These are phyloP conservation scores for Candida fluviatilis DNA, from an alignment of 805 yeast species.

Conservation along the genomic window DNA sequence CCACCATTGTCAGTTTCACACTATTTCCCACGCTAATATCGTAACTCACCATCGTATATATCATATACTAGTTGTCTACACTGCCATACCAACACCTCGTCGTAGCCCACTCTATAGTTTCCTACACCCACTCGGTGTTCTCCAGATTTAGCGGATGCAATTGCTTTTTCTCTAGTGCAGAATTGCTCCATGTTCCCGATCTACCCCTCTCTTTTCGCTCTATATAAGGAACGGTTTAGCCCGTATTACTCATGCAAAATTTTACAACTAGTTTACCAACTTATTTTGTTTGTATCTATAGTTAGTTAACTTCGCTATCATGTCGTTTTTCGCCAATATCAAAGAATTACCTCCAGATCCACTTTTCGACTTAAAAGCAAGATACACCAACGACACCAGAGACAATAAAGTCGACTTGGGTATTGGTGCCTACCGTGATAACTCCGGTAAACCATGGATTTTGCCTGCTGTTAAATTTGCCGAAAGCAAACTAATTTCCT, in stretches of 20 bases:
- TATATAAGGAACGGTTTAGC: not conserved
- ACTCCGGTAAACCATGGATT: conserved; percentile 67
- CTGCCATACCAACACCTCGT: no score
- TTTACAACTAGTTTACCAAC: no score
- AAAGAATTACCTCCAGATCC: conserved; percentile 80
- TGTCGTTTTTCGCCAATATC: conserved; percentile 47
- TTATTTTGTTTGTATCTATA: no score
- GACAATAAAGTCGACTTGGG: conserved; percentile 77
- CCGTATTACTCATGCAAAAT: no score
- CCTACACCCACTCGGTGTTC: no score
- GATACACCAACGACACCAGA: conserved; percentile 56
- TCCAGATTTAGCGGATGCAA: not conserved
- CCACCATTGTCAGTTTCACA: no score
- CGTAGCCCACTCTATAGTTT: no score
- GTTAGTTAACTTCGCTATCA: no score
- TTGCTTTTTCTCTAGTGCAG: not conserved
- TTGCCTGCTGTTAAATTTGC: conserved; percentile 67
- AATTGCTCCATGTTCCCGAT: not conserved
- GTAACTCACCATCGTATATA: no score
- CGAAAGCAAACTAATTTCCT: conserved; percentile 56
- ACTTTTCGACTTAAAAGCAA: conserved; percentile 73
- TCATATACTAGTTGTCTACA: no score
- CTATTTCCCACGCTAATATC: no score
- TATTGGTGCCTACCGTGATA: conserved; percentile 76
- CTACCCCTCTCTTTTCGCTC: not conserved